A percentile compares a stretch with the other conserved stretches of the same genome.
These are phyloP conservation scores for Candida rishiriensis DNA, from an alignment of 805 yeast species.

Conservation along the genomic window DNA sequence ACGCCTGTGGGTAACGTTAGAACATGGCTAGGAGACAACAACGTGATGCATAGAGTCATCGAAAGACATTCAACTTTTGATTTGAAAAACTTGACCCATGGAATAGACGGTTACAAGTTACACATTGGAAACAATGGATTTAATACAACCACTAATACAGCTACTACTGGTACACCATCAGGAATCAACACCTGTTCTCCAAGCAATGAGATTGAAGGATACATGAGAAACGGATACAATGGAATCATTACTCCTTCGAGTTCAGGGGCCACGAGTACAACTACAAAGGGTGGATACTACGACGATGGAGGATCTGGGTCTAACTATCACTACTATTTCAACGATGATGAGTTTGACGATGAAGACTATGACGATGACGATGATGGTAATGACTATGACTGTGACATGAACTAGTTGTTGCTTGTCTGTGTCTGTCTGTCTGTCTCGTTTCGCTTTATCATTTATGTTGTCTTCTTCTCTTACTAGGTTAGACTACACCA, in stretches of 20 bases:
- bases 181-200: conserved; percentile 16
- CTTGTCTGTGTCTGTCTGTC: background rate
- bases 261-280: conserved; percentile 9
- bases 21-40: conserved; percentile 36
- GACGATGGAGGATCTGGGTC: conserved; percentile 18
- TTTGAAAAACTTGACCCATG: conserved; percentile 26
- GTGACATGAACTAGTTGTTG: conserved; percentile 11
- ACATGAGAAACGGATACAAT: conserved; percentile 30
- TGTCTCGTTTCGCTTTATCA: background rate
- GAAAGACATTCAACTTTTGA: conserved; percentile 40
- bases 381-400: conserved; percentile 13
- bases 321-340: conserved; percentile 13
- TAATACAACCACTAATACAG: background rate
- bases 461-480: background rate
- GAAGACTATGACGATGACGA: conserved; percentile 13
- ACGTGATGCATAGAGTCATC: conserved; percentile 42
- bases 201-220: conserved; percentile 30
- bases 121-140: conserved; percentile 23
- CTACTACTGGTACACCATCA: too few relatives aligned
- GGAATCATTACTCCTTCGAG: background rate
- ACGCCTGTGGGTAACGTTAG: conserved; percentile 63
- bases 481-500: background rate
- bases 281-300: conserved; percentile 8
- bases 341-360: conserved; percentile 10
- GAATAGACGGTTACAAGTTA: conserved; percentile 35